Conservation (phyloP, 331 rosid species). For the Malus hybrid region DNA sequence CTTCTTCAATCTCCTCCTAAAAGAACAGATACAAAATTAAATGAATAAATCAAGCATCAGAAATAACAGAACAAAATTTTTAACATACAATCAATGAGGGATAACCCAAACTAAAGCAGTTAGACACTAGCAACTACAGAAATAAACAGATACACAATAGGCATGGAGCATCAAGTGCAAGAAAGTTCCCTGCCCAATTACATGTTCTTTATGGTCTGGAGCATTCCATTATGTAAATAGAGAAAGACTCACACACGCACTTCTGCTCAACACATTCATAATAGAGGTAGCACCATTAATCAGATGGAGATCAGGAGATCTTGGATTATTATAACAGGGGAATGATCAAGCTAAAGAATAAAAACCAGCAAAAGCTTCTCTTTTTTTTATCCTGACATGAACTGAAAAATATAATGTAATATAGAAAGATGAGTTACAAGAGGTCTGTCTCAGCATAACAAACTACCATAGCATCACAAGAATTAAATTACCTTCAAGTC, state of each 20-base stretch:
- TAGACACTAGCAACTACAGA: neutral
- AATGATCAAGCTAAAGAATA: neutral
- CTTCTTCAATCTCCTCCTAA: constrained; percentile 96
- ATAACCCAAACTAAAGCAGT: neutral
- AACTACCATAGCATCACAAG: neutral
- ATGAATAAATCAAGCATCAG: neutral
- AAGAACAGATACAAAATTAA: constrained; percentile 13
- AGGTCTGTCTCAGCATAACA: neutral
- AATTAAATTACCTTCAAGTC: neutral
- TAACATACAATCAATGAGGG: neutral
- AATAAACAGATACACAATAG: neutral
- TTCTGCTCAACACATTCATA: neutral
- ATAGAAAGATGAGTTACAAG: neutral
- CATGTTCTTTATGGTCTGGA: neutral
- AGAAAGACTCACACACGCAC: neutral
- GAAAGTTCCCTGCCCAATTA: neutral
- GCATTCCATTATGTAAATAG: neutral
- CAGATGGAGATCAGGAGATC: neutral
- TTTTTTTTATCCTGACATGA: neutral
- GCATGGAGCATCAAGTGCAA: neutral
- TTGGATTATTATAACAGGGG: neutral
- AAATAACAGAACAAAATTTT: neutral
- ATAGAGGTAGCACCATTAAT: neutral
- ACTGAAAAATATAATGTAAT: neutral
- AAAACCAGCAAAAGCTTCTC: neutral